Percentiles rank a stretch among this genome's conserved stretches.
Evolutionary conservation across 1,139 yeast species (phyloP).

Genomic region (Suhomyces panamericanus): DNA sequence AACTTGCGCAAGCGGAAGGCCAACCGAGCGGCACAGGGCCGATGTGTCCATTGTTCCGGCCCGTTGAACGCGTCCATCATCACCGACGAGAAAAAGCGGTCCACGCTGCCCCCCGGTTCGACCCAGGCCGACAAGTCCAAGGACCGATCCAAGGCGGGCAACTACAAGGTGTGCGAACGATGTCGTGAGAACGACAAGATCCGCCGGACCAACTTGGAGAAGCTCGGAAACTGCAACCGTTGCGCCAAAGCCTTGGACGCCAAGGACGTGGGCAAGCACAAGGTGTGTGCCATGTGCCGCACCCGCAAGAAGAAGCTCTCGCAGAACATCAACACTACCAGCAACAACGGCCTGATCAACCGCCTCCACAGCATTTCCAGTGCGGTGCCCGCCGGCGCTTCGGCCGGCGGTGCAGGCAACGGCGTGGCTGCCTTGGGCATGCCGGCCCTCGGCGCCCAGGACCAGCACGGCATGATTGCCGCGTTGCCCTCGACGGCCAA

Average conservation of each 20-base stretch:
- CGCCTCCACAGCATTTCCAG: conserved; percentile 8
- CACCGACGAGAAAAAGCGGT: conserved; percentile 21
- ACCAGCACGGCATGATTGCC: conserved; percentile 10
- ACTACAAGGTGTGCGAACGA: conserved; percentile 60
- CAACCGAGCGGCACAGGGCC: conserved; percentile 59
- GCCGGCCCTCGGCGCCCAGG: conserved; percentile 4
- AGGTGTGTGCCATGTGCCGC: conserved; percentile 57
- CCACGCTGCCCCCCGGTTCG: conserved; percentile 6
- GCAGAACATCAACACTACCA: conserved; percentile 15
- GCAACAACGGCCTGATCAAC: conserved; percentile 10
- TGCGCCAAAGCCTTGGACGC: conserved; percentile 53
- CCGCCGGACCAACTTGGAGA: conserved; percentile 55
- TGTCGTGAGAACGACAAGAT: conserved; percentile 63
- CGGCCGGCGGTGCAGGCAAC: neutral
- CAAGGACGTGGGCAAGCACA: conserved; percentile 51
- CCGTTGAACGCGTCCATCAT: conserved; percentile 51
- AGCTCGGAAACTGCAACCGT: conserved; percentile 60
- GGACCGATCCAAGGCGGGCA: conserved; percentile 28
- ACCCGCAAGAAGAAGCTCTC: conserved; percentile 48
- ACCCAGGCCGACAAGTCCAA: conserved; percentile 12
- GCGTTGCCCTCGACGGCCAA: conserved; percentile 11
- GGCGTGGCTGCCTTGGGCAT: conserved; percentile 2
- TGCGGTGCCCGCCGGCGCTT: neutral
- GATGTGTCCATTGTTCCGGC: conserved; percentile 68
- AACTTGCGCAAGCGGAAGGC: conserved; percentile 57